These are phyloP conservation scores for Chytriomyces confervae DNA, from an alignment of 192 early-diverging fungal genomes.

Conservation along the genomic window DNA sequence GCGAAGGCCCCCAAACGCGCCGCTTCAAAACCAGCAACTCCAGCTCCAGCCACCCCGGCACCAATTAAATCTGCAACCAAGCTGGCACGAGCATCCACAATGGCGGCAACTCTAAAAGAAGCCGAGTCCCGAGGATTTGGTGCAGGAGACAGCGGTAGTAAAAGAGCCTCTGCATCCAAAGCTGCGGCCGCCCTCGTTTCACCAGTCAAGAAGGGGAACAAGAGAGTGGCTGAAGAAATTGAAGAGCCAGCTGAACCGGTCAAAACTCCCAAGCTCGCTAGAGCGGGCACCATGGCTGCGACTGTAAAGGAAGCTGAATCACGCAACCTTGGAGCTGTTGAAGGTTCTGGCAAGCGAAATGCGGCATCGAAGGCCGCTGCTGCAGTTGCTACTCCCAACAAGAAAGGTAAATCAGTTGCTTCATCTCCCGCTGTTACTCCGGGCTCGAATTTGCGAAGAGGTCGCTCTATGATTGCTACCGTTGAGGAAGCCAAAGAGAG, in stretches of 20 bases:
- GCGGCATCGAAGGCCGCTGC: background rate
- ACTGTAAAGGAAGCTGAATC: slow-evolving; percentile 7
- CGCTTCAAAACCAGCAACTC: background rate
- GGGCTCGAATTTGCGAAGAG: background rate
- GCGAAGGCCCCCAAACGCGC: background rate
- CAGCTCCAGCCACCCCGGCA: background rate
- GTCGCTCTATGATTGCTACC: slow-evolving; percentile 12
- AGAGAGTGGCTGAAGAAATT: background rate
- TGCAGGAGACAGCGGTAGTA: background rate
- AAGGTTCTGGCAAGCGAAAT: background rate
- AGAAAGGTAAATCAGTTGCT: background rate
- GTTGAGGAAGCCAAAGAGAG: slow-evolving; percentile 15
- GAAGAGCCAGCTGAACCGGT: background rate
- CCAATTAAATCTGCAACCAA: background rate
- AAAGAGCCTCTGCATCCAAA: background rate
- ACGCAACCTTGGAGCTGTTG: slow-evolving; percentile 6
- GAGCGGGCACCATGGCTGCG: slow-evolving; percentile 20
- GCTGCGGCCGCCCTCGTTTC: background rate
- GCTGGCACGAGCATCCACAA: slow-evolving; percentile 3
- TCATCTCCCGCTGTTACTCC: background rate
- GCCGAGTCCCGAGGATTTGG: slow-evolving; percentile 8
- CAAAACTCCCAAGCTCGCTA: background rate
- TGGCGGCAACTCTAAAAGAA: slow-evolving; percentile 21
- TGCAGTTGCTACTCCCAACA: background rate
- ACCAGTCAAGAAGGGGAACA: slow-evolving; percentile 7